Percentiles rank a stretch among this genome's conserved stretches.
These are phyloP conservation scores for Rhodotorula taiwanensis DNA, from an alignment of 768 basidiomycete genomes.

Conservation along the genomic window DNA sequence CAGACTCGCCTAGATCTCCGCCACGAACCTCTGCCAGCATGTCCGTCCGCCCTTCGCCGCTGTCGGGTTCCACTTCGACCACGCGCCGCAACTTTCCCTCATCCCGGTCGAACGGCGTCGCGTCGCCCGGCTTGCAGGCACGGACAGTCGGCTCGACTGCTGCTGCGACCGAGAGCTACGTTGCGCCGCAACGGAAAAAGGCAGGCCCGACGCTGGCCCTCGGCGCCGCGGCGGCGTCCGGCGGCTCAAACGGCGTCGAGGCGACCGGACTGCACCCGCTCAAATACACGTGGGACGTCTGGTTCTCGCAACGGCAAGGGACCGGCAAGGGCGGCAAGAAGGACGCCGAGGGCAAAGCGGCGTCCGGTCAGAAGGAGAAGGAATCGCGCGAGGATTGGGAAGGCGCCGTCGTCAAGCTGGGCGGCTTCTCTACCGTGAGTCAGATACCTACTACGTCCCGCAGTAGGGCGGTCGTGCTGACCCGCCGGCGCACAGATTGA, in stretches of 20 bases:
- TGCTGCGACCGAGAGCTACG: neutral
- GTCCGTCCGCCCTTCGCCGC: constrained; percentile 20
- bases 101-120: neutral
- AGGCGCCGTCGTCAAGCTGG: constrained; percentile 35
- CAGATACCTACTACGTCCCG: neutral
- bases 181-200: constrained; percentile 3
- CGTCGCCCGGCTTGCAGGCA: neutral
- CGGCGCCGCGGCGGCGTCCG: neutral
- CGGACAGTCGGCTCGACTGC: neutral
- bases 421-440: constrained; percentile 35
- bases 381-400: constrained; percentile 31
- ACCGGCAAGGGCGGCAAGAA: constrained; percentile 24
- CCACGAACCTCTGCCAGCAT: constrained; percentile 1
- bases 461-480: neutral
- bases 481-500: constrained; percentile 60
- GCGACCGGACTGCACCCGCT: constrained; percentile 22
- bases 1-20: neutral
- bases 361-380: constrained; percentile 18
- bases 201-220: constrained; percentile 27
- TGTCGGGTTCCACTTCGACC: neutral
- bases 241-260: neutral
- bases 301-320: constrained; percentile 29
- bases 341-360: constrained; percentile 18
- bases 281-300: constrained; percentile 36
- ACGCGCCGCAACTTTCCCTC: constrained; percentile 7